Conservation (phyloP, 331 rosid genomes). For the Cydonia oblonga region DNA sequence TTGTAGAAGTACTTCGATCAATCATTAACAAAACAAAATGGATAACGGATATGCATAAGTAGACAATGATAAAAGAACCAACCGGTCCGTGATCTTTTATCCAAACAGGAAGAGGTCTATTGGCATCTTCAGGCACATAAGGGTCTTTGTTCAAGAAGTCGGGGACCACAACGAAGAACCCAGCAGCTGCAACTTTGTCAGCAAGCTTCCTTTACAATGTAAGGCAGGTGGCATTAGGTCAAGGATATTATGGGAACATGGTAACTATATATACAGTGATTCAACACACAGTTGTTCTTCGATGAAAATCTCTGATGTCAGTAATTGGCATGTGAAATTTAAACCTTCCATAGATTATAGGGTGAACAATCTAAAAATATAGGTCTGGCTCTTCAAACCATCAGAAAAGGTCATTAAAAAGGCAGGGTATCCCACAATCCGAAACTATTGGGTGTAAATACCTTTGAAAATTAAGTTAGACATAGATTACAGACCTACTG, state of each 20-base stretch:
- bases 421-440: neutral
- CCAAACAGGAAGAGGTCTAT: conserved; percentile 10
- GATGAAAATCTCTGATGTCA: neutral
- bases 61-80: neutral
- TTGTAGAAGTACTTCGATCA: neutral
- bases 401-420: neutral
- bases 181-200: conserved; percentile 16
- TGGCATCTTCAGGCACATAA: conserved; percentile 7
- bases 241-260: neutral
- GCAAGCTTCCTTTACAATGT: conserved; percentile 16
- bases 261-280: neutral
- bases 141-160: conserved; percentile 20
- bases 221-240: neutral
- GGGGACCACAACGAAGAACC: conserved; percentile 22
- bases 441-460: neutral
- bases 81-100: neutral
- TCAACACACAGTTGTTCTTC: neutral
- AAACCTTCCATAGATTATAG: neutral
- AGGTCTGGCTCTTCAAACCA: neutral
- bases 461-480: neutral
- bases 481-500: neutral
- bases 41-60: neutral
- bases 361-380: neutral
- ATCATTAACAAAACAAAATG: neutral
- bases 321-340: neutral